phyloP scores from a whole-genome alignment of 768 basidiomycete genomes.

The Xerocomellus intermedius region DNA sequence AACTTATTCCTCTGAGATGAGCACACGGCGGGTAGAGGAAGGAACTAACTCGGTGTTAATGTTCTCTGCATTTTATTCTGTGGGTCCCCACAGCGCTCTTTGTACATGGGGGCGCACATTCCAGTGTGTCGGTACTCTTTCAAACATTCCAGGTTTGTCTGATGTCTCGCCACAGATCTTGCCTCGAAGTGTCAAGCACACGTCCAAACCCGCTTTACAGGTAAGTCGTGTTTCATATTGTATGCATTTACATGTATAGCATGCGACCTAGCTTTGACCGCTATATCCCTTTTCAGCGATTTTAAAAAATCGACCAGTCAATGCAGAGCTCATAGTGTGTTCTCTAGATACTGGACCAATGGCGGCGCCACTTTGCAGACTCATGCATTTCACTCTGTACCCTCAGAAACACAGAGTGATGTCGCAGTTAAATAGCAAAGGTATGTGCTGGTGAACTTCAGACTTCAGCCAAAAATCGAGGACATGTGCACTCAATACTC shows the following conservation, averaged over 20 bases:
- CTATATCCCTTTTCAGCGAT: neutral
- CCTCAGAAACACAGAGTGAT: constrained; percentile 3
- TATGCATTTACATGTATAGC: constrained; percentile 1
- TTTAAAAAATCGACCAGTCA: neutral
- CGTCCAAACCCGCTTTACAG: neutral
- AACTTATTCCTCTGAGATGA: neutral
- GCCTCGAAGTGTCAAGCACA: constrained; percentile 3
- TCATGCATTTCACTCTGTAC: neutral
- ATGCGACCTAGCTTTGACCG: neutral
- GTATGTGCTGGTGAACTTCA: constrained; percentile 11
- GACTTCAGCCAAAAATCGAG: constrained; percentile 2
- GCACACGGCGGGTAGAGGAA: neutral
- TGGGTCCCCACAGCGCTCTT: constrained; percentile 8
- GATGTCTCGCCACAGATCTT: constrained; percentile 25
- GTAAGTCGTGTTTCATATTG: constrained; percentile 7
- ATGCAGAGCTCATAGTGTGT: constrained; percentile 4
- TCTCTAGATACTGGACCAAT: constrained; percentile 2
- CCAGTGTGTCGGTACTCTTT: constrained; percentile 14
- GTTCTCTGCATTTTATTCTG: neutral
- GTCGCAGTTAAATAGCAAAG: constrained; percentile 16
- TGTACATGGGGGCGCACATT: neutral
- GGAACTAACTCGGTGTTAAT: neutral
- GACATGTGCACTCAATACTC: constrained; percentile 16
- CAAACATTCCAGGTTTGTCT: neutral
- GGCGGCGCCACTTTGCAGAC: constrained; percentile 8